A percentile compares a stretch with the other conserved stretches of the same genome.
Evolutionary conservation across 306 rosid species (phyloP).

Genomic region (Medicago arabica): DNA sequence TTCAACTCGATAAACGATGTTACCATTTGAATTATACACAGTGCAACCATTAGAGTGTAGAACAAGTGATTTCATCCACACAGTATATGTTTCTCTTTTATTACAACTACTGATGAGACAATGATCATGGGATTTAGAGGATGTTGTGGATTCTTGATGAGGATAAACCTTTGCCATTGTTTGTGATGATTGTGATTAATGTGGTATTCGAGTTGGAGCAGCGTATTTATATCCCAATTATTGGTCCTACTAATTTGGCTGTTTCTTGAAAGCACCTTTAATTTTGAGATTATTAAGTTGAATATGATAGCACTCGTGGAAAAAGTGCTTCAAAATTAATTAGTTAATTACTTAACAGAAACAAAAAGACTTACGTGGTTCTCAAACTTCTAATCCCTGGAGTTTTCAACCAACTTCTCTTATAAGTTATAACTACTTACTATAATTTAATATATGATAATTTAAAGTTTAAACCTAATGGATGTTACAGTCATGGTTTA

Average conservation of each 20-base stretch:
- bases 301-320: slow-evolving; percentile 35
- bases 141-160: slow-evolving; percentile 25
- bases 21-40: slow-evolving; percentile 70
- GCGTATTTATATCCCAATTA: slow-evolving; percentile 41
- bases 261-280: slow-evolving; percentile 27
- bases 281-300: slow-evolving; percentile 27
- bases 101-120: not conserved
- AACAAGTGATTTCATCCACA: slow-evolving; percentile 94
- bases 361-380: not conserved
- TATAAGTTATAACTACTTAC: too few species aligned
- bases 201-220: not conserved
- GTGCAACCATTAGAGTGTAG: slow-evolving; percentile 87
- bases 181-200: not conserved
- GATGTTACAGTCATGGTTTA: not conserved
- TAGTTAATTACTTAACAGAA: not conserved
- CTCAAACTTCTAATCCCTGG: not conserved
- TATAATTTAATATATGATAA: too few species aligned
- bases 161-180: slow-evolving; percentile 57
- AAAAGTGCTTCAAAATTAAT: not conserved
- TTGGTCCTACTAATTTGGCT: slow-evolving; percentile 24
- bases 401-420: not conserved
- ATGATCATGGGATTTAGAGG: slow-evolving; percentile 10
- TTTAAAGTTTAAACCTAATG: not conserved
- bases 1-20: slow-evolving; percentile 80
- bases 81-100: slow-evolving; percentile 64